Base-by-base conservation (phyloP, 2,329 filamentous ascomycete species). In the Aspergillus carbonarius region DNA sequence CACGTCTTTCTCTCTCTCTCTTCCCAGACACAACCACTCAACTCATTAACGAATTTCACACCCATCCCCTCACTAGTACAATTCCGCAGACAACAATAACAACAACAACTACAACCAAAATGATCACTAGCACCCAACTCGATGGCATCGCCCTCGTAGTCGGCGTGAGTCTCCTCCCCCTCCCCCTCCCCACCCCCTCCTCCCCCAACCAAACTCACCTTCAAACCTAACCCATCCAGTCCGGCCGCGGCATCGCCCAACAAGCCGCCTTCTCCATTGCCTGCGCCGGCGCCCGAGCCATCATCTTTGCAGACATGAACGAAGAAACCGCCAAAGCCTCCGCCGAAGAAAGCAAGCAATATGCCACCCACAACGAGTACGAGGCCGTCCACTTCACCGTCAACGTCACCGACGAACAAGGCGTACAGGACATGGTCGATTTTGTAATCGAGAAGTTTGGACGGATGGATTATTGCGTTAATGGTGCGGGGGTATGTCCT, bases 231-330 rank as follows among this genome's bases (percentile, higher is more conserved):
- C 12, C 23, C 32, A 27, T 12, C 6, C 37, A 57, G 55, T 52
- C 55, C 10, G 55, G 47, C 5, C 35, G 35, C 4, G 55, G 55
- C 20, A 52, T 57, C 5, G 55, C 37, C 17, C 48, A 57, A 37
- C 55, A 57, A 46, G 47, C 47, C 47, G 55, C 55, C 37, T 52
- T 52, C 10, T 57, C 55, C 4, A 27, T 57, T 1, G 55, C 55
- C 18, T 47, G 46, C 52, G 47, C 55, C 9, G 55, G 47, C 12
- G 55, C 47, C 6, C 47, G 44, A 8, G 55, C 35, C 6, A 39
- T 57, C 25, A 27, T 52, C 35, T 57, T 52, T n/a, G 55, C 55
- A 2, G 47, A 57, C 27, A 57, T 51, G 23, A 57, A 57, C 37
- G 48, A 34, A n/a, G 55, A 57, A 10, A 52, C 47, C 2, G 55